Evolutionary conservation across 495 filamentous ascomycete genomes (phyloP).

Genomic region (Aspergillus funiculosus): DNA sequence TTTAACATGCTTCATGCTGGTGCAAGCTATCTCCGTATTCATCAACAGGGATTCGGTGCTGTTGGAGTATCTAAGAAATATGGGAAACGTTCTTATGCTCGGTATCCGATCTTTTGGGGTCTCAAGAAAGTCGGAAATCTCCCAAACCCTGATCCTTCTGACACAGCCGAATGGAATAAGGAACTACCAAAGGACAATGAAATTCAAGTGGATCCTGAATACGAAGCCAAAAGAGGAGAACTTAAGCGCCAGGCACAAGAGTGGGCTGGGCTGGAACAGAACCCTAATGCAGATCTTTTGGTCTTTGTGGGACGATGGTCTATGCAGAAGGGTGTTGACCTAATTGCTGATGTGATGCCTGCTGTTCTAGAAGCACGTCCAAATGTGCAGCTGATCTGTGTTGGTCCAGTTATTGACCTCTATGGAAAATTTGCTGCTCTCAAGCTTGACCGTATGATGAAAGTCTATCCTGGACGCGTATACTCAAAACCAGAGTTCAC

Average conservation of each 20-base stretch:
- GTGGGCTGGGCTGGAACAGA: slow-evolving; percentile 65
- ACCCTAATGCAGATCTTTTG: slow-evolving; percentile 63
- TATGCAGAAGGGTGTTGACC: slow-evolving; percentile 71
- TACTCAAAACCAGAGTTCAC: slow-evolving; percentile 76
- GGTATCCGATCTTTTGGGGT: slow-evolving; percentile 76
- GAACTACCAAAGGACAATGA: slow-evolving; percentile 47
- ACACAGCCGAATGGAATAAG: slow-evolving; percentile 63
- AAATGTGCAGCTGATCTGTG: slow-evolving; percentile 62
- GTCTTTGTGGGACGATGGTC: slow-evolving; percentile 79
- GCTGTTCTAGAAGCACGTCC: slow-evolving; percentile 61
- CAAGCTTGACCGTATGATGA: slow-evolving; percentile 67
- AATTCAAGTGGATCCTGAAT: slow-evolving; percentile 50
- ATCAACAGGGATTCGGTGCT: slow-evolving; percentile 69
- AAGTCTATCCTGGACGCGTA: slow-evolving; percentile 68
- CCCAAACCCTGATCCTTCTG: slow-evolving; percentile 71
- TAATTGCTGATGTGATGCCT: slow-evolving; percentile 73
- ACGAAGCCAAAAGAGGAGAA: slow-evolving; percentile 51
- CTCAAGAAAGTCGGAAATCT: slow-evolving; percentile 63
- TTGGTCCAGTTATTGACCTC: slow-evolving; percentile 72
- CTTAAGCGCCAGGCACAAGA: slow-evolving; percentile 66
- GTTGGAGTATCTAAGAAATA: slow-evolving; percentile 73
- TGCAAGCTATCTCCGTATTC: slow-evolving; percentile 66
- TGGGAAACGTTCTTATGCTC: slow-evolving; percentile 65
- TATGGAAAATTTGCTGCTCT: slow-evolving; percentile 73
- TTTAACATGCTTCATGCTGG: slow-evolving; percentile 70